A percentile compares a stretch with the other conserved stretches of the same genome.
Evolutionary conservation across 345 rosid genomes (phyloP).

Genomic region (Brassica nigra): DNA sequence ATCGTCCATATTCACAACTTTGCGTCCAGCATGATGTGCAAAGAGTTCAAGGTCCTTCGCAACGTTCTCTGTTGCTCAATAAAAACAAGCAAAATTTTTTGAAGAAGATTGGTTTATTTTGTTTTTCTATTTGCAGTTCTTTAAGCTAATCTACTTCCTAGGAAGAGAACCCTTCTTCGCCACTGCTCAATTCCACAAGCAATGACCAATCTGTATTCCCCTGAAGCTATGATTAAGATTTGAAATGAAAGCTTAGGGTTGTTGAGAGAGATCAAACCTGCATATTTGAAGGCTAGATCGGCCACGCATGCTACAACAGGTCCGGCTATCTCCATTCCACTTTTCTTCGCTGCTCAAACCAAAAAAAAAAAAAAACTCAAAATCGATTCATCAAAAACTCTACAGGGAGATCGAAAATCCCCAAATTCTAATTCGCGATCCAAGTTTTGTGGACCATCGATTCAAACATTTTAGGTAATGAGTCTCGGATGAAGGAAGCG

Average conservation of each 20-base stretch:
- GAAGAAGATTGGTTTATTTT: background rate
- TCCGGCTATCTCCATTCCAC: slow-evolving; percentile 61
- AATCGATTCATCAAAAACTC: background rate
- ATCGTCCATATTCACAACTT: slow-evolving; percentile 79
- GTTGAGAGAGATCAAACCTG: slow-evolving; percentile 47
- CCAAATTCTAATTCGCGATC: background rate
- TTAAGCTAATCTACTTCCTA: background rate
- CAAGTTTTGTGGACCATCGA: no score
- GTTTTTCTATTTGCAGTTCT: background rate
- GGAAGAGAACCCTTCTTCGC: background rate
- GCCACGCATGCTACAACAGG: slow-evolving; percentile 68
- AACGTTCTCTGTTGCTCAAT: slow-evolving; percentile 58
- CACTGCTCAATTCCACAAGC: background rate
- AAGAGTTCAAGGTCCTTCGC: slow-evolving; percentile 80
- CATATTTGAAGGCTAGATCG: slow-evolving; percentile 74
- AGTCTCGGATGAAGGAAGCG: background rate
- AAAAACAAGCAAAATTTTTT: no score
- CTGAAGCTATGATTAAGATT: slow-evolving; percentile 8
- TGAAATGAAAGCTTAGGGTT: background rate
- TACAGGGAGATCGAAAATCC: background rate
- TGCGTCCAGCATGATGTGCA: slow-evolving; percentile 92
- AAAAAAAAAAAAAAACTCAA: background rate
- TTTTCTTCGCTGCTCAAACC: slow-evolving; percentile 58
- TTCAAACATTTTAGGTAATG: background rate
- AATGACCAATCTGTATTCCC: background rate